A percentile compares a stretch with the other conserved stretches of the same genome.
These are phyloP conservation scores for Passiflora organensis DNA, from an alignment of 345 rosid genomes.

Conservation along the genomic window DNA sequence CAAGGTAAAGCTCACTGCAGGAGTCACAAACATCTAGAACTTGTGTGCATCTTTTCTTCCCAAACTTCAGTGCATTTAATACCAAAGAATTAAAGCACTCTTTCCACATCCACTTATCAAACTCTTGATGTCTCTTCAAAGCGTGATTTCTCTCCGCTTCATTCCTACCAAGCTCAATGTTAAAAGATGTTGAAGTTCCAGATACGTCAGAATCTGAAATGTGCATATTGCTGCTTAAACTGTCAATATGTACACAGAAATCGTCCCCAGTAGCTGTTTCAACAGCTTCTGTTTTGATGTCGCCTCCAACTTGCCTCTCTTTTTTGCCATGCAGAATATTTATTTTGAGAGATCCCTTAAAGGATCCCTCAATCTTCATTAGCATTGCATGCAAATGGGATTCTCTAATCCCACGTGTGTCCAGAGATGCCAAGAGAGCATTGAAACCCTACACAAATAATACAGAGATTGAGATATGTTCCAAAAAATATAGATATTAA, in stretches of 20 bases:
- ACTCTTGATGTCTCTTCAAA: constrained; percentile 60
- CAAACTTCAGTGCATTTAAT: constrained; percentile 49
- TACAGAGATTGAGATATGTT: neutral
- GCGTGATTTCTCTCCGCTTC: constrained; percentile 34
- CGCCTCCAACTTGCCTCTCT: constrained; percentile 7
- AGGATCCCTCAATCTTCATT: constrained; percentile 59
- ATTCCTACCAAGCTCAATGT: constrained; percentile 53
- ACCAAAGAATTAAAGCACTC: constrained; percentile 37
- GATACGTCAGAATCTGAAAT: constrained; percentile 38
- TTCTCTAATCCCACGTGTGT: constrained; percentile 78
- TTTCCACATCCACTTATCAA: constrained; percentile 80
- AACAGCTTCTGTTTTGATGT: constrained; percentile 27
- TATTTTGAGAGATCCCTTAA: constrained; percentile 57
- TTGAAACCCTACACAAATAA: constrained; percentile 56
- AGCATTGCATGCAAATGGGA: constrained; percentile 64
- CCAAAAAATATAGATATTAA: neutral
- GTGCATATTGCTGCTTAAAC: constrained; percentile 34
- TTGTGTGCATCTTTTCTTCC: constrained; percentile 47
- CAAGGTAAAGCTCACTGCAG: constrained; percentile 47
- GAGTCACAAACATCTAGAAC: constrained; percentile 45
- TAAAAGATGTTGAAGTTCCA: constrained; percentile 57
- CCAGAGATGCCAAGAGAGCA: constrained; percentile 56
- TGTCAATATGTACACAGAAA: constrained; percentile 17
- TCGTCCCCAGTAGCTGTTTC: constrained; percentile 19
- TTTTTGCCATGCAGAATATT: constrained; percentile 11